These are phyloP conservation scores for Tulasnella sp. DNA, from an alignment of 768 basidiomycete species.

Conservation along the genomic window DNA sequence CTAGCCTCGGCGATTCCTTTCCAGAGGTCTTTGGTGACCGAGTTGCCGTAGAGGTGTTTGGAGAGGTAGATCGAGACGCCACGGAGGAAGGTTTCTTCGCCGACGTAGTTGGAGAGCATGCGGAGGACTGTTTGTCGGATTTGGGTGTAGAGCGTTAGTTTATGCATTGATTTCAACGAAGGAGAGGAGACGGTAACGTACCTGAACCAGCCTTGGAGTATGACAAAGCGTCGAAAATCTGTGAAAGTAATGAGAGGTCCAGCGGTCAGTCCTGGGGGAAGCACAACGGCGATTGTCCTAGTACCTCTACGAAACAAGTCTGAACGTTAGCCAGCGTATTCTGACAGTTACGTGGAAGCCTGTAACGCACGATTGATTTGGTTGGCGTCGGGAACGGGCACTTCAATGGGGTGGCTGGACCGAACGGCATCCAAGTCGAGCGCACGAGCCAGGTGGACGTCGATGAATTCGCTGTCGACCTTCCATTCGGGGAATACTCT, in stretches of 20 bases:
- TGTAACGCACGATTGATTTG: slow-evolving; percentile 63
- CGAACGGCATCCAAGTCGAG: slow-evolving; percentile 73
- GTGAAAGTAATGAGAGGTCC: background rate
- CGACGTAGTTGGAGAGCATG: slow-evolving; percentile 84
- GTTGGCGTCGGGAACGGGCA: slow-evolving; percentile 79
- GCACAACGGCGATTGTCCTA: background rate
- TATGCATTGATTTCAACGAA: slow-evolving; percentile 28
- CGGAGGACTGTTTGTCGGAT: slow-evolving; percentile 55
- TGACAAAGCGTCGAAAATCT: slow-evolving; percentile 85
- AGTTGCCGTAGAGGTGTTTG: slow-evolving; percentile 76
- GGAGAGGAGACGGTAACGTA: slow-evolving; percentile 28
- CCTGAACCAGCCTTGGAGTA: slow-evolving; percentile 80
- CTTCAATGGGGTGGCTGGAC: slow-evolving; percentile 89
- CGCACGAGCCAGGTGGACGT: slow-evolving; percentile 65
- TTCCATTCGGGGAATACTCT: slow-evolving; percentile 83
- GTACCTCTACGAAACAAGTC: background rate
- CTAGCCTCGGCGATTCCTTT: slow-evolving; percentile 71
- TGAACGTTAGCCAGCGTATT: background rate
- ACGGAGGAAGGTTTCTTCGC: slow-evolving; percentile 78
- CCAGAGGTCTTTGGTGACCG: slow-evolving; percentile 81
- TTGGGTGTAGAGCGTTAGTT: background rate
- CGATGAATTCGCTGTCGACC: slow-evolving; percentile 52
- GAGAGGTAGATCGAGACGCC: slow-evolving; percentile 91
- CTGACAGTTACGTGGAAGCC: background rate
- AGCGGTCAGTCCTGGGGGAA: background rate